These are phyloP conservation scores for Aspergillus homomorphus DNA, from an alignment of 495 filamentous ascomycete species.

Conservation along the genomic window DNA sequence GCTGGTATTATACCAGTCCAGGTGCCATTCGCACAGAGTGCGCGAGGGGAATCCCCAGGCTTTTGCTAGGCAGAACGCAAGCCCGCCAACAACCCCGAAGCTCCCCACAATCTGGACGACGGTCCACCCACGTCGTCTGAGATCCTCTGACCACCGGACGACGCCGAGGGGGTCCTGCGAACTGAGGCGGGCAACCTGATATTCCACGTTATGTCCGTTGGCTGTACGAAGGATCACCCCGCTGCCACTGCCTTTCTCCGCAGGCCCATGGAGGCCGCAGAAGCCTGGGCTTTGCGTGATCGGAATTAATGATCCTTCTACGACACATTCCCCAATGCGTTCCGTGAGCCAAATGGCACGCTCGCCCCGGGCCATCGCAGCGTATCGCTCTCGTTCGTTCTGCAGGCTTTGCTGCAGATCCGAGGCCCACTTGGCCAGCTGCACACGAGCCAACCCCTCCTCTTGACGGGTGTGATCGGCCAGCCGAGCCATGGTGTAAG, in stretches of 20 bases:
- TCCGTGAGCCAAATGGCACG: constrained; percentile 77
- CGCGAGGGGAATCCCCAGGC: constrained; percentile 42
- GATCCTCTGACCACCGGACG: constrained; percentile 64
- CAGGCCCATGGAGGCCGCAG: constrained; percentile 22
- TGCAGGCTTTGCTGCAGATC: constrained; percentile 82
- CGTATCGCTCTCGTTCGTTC: constrained; percentile 76
- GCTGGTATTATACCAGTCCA: constrained; percentile 27
- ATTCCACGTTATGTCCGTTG: constrained; percentile 23
- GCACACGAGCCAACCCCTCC: constrained; percentile 72
- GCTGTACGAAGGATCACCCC: constrained; percentile 27
- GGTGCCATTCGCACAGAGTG: constrained; percentile 36
- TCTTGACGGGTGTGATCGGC: constrained; percentile 69
- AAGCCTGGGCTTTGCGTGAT: constrained; percentile 38
- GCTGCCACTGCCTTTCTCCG: constrained; percentile 19
- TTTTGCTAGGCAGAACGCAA: constrained; percentile 62
- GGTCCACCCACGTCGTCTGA: constrained; percentile 63
- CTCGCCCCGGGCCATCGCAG: constrained; percentile 66
- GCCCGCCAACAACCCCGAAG: constrained; percentile 68
- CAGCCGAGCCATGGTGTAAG: constrained; percentile 68
- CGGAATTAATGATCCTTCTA: constrained; percentile 66
- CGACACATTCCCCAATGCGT: constrained; percentile 67
- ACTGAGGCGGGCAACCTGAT: constrained; percentile 38
- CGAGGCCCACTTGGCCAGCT: constrained; percentile 83
- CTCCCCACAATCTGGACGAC: constrained; percentile 77
- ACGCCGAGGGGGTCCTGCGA: constrained; percentile 74